Evolutionary conservation across 2,329 filamentous ascomycete species (phyloP).

Genomic region (Lomentospora prolificans): DNA sequence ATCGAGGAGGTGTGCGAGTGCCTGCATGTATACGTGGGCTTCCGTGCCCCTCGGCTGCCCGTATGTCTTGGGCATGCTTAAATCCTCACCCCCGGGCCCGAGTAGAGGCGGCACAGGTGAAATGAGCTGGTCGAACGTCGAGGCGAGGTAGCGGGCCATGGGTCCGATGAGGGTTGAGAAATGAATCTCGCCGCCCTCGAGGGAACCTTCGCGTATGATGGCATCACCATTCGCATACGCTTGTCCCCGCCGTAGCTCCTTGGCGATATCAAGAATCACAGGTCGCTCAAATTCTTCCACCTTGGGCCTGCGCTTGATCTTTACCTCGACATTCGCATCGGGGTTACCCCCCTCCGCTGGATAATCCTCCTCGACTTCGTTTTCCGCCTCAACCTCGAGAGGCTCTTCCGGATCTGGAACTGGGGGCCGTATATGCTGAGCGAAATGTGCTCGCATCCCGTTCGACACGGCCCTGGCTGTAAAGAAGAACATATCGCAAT

Average conservation of each 20-base stretch:
- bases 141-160: not conserved
- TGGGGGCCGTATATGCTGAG: not conserved
- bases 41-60: not conserved
- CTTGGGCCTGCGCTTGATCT: not conserved
- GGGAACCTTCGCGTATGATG: too few relatives aligned
- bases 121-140: not conserved
- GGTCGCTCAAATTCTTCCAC: not conserved
- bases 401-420: too few relatives aligned
- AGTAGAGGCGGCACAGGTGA: not conserved
- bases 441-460: not conserved
- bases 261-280: not conserved
- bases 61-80: not conserved
- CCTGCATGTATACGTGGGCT: slow-evolving; percentile 6
- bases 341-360: not conserved
- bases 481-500: slow-evolving; percentile 5
- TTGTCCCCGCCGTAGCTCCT: not conserved
- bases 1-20: slow-evolving; percentile 30
- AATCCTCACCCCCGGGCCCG: not conserved
- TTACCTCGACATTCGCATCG: not conserved
- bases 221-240: not conserved
- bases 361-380: not conserved
- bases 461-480: slow-evolving; percentile 1
- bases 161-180: not conserved
- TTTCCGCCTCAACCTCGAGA: not conserved
- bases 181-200: not conserved